Conservation (phyloP, 345 rosid species). For the Populus davidiana region DNA sequence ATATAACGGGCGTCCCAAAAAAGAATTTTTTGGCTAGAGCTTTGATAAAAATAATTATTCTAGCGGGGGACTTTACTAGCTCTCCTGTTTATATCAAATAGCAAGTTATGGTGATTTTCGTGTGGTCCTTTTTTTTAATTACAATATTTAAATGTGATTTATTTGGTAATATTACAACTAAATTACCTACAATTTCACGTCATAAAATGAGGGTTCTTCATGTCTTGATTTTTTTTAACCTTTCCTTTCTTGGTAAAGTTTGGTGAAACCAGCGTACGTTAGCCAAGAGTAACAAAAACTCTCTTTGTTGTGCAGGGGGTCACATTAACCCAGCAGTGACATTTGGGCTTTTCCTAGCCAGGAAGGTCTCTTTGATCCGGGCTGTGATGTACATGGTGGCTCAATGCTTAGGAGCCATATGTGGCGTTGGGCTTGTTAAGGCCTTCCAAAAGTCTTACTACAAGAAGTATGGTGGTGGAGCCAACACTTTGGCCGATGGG, state of each 20-base stretch:
- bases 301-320: conserved; percentile 44
- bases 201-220: neutral
- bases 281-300: neutral
- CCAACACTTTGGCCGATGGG: conserved; percentile 51
- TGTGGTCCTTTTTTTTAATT: too few species aligned
- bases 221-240: neutral
- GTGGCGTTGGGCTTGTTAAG: conserved; percentile 79
- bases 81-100: neutral
- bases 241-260: neutral
- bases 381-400: conserved; percentile 69
- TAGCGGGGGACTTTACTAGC: too few species aligned
- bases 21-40: too few species aligned
- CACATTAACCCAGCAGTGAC: conserved; percentile 93
- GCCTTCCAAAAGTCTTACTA: conserved; percentile 54
- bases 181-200: neutral
- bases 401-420: conserved; percentile 75
- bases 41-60: too few species aligned
- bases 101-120: neutral
- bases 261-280: neutral
- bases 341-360: conserved; percentile 66
- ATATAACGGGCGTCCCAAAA: too few species aligned
- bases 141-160: neutral
- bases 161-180: neutral
- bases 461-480: conserved; percentile 58
- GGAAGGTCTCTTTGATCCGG: conserved; percentile 67